Conservation (phyloP, 805 yeast genomes). For the Candida sithepensis region DNA sequence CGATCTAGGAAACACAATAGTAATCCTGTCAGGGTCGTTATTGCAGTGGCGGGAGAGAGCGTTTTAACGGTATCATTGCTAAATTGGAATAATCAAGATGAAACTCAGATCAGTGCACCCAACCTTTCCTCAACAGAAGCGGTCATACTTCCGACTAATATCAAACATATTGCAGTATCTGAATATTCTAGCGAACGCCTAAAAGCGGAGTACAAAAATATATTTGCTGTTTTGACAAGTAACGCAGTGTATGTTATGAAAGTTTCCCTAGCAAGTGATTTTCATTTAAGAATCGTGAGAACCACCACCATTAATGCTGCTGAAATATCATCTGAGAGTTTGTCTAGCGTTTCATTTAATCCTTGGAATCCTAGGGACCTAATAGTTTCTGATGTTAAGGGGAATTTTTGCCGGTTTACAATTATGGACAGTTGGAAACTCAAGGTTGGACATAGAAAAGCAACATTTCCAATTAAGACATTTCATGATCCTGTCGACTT, state of each 20-base stretch:
- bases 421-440: not conserved
- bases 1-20: not conserved
- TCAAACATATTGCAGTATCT: slow-evolving; percentile 33
- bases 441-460: not conserved
- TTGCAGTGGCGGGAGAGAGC: slow-evolving; percentile 31
- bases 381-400: slow-evolving; percentile 47
- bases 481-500: slow-evolving; percentile 46
- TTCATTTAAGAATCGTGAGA: slow-evolving; percentile 10
- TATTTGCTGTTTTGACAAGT: slow-evolving; percentile 31
- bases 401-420: slow-evolving; percentile 46
- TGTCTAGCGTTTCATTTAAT: slow-evolving; percentile 41
- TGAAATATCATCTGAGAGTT: slow-evolving; percentile 21
- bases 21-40: slow-evolving; percentile 10
- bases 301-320: slow-evolving; percentile 22
- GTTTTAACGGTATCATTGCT: not conserved
- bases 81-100: not conserved
- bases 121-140: slow-evolving; percentile 15
- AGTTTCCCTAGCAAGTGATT: slow-evolving; percentile 13
- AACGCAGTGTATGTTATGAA: slow-evolving; percentile 27
- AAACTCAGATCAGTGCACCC: slow-evolving; percentile 3
- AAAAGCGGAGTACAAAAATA: not conserved
- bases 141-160: slow-evolving; percentile 13
- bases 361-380: slow-evolving; percentile 39
- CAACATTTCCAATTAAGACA: slow-evolving; percentile 11
- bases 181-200: not conserved